Percentiles rank a stretch among this genome's conserved stretches.
phyloP scores from a whole-genome alignment of 768 basidiomycete genomes.

The Suillus brevipes region DNA sequence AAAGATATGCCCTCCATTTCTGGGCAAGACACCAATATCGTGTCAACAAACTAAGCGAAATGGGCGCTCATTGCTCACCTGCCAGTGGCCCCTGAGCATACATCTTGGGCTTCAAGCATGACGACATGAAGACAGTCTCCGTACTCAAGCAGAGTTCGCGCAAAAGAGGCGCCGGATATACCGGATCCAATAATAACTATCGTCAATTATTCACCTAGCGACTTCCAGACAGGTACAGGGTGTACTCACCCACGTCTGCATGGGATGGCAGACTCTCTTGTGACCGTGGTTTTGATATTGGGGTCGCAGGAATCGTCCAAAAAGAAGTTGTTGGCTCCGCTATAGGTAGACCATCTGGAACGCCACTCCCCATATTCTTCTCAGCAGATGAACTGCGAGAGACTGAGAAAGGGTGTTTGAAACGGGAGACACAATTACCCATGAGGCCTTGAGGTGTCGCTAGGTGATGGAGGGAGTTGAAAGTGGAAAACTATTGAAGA shows the following conservation, averaged over 20 bases:
- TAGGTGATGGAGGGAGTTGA: slow-evolving; percentile 9
- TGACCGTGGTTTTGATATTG: slow-evolving; percentile 37
- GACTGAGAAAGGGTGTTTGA: not conserved
- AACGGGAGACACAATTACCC: slow-evolving; percentile 28
- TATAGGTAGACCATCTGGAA: slow-evolving; percentile 54
- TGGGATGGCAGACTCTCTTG: slow-evolving; percentile 39
- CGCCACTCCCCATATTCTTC: slow-evolving; percentile 6
- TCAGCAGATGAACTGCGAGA: slow-evolving; percentile 7
- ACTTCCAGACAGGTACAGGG: not conserved
- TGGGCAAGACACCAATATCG: slow-evolving; percentile 13
- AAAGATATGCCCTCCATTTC: slow-evolving; percentile 55
- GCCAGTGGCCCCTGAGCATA: slow-evolving; percentile 54
- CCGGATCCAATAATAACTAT: slow-evolving; percentile 54
- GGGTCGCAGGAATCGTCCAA: slow-evolving; percentile 59
- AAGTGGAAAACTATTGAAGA: not conserved
- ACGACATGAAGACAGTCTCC: slow-evolving; percentile 38
- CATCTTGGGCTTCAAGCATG: slow-evolving; percentile 62
- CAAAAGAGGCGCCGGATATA: slow-evolving; percentile 47
- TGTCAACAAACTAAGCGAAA: not conserved
- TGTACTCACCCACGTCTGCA: slow-evolving; percentile 53
- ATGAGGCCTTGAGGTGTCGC: slow-evolving; percentile 24
- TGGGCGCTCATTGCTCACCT: slow-evolving; percentile 34
- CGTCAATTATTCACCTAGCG: not conserved
- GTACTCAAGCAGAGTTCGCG: slow-evolving; percentile 37
- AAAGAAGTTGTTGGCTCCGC: slow-evolving; percentile 56